These are phyloP conservation scores for Arabidopsis thaliana DNA, from an alignment of 345 rosid species.

Conservation along the genomic window DNA sequence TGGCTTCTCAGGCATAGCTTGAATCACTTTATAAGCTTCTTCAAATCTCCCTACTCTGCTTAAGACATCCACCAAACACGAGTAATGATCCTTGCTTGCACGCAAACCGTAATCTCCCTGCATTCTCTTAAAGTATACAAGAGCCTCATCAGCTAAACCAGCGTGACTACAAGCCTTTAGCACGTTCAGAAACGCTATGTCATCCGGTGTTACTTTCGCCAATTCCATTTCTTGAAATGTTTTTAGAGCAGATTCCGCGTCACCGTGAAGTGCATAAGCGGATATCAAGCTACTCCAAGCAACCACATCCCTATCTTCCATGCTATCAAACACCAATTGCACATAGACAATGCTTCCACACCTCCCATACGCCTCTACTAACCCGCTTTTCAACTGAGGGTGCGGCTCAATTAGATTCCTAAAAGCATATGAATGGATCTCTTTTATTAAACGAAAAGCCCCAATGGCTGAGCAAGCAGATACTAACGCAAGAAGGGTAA, in stretches of 20 bases:
- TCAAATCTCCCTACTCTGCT: slow-evolving; percentile 38
- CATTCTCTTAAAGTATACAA: slow-evolving; percentile 51
- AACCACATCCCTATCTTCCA: slow-evolving; percentile 62
- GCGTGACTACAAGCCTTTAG: slow-evolving; percentile 74
- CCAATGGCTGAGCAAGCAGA: slow-evolving; percentile 56
- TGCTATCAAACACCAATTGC: slow-evolving; percentile 44
- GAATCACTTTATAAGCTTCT: no score
- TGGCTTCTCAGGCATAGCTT: slow-evolving; percentile 47
- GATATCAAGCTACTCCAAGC: slow-evolving; percentile 77
- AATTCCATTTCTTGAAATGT: slow-evolving; percentile 62
- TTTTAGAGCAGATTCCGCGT: slow-evolving; percentile 55
- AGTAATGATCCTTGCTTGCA: slow-evolving; percentile 62
- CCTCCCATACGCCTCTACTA: slow-evolving; percentile 67
- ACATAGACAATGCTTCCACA: slow-evolving; percentile 56
- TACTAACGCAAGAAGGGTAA: slow-evolving; percentile 63
- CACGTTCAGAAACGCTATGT: slow-evolving; percentile 60
- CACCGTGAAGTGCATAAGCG: slow-evolving; percentile 67
- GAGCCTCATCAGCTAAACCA: slow-evolving; percentile 67
- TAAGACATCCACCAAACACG: slow-evolving; percentile 66
- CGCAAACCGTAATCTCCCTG: slow-evolving; percentile 46
- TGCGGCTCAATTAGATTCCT: slow-evolving; percentile 55
- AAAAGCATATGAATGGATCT: slow-evolving; percentile 61
- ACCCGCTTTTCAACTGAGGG: slow-evolving; percentile 57
- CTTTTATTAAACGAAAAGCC: slow-evolving; percentile 51
- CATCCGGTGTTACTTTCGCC: slow-evolving; percentile 59